Conservation (phyloP, 1,284 basidiomycete species). For the Porogramme epimiltina region DNA sequence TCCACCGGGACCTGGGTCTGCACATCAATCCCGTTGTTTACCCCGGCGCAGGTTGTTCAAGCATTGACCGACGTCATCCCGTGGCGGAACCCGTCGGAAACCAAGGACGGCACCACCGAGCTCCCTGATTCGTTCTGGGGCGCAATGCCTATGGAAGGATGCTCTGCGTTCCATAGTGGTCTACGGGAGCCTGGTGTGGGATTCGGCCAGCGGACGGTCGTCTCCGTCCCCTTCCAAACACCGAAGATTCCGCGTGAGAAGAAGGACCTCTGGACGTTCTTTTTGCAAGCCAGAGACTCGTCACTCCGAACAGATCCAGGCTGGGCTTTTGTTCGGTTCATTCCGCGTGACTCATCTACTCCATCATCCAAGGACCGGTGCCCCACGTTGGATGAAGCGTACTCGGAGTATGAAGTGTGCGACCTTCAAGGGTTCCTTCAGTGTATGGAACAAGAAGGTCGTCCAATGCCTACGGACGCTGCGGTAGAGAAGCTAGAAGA, state of each 20-base stretch:
- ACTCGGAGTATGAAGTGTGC: neutral
- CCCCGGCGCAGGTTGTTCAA: constrained; percentile 7
- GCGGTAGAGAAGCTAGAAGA: constrained; percentile 2
- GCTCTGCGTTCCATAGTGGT: too few species aligned
- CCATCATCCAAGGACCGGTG: neutral
- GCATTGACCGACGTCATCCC: constrained; percentile 1
- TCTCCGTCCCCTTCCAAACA: neutral
- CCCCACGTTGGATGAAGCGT: neutral
- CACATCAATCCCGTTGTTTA: constrained; percentile 2
- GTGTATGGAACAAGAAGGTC: constrained; percentile 4
- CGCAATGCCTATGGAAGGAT: neutral
- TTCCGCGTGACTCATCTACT: neutral
- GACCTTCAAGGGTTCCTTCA: constrained; percentile 8
- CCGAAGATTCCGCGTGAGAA: neutral
- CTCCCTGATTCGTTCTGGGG: too few species aligned
- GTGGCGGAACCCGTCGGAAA: too few species aligned
- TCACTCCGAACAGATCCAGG: neutral
- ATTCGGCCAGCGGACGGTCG: constrained; percentile 1
- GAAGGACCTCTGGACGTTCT: constrained; percentile 8
- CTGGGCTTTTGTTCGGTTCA: constrained; percentile 7
- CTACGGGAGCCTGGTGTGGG: neutral
- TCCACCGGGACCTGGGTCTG: neutral
- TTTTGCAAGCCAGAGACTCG: too few species aligned
- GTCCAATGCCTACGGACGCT: constrained; percentile 6
- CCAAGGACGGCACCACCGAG: neutral